Conservation (phyloP, 2,329 filamentous ascomycete genomes). For the Microsporum ferrugineum region DNA sequence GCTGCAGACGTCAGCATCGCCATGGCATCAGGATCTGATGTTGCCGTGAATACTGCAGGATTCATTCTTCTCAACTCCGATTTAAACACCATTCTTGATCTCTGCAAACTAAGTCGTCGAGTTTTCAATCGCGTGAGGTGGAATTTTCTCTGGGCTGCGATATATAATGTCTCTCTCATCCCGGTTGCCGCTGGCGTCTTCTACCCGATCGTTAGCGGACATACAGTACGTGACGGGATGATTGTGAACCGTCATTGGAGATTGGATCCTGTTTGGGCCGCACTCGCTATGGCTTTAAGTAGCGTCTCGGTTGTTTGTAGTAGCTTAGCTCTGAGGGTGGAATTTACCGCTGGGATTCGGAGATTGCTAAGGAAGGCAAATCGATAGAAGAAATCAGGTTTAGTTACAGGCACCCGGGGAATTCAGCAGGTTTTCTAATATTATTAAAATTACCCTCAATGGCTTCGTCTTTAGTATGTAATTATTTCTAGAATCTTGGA, state of each 20-base stretch:
- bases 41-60: constrained; percentile 68
- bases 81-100: constrained; percentile 57
- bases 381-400: neutral
- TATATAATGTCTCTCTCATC: constrained; percentile 70
- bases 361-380: neutral
- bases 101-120: constrained; percentile 57
- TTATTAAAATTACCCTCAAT: too few relatives aligned
- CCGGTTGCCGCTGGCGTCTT: constrained; percentile 72
- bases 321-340: constrained; percentile 58
- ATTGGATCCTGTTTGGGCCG: constrained; percentile 58
- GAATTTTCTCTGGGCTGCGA: constrained; percentile 75
- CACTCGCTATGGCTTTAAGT: constrained; percentile 83
- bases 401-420: neutral
- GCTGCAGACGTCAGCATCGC: constrained; percentile 75
- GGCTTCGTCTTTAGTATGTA: too few relatives aligned
- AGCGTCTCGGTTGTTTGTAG: constrained; percentile 80
- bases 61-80: constrained; percentile 69
- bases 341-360: constrained; percentile 11
- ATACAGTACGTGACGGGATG: constrained; percentile 24
- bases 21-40: constrained; percentile 68
- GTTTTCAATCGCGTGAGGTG: constrained; percentile 70
- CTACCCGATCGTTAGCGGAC: constrained; percentile 46
- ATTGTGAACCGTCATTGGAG: constrained; percentile 33
- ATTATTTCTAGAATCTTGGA: too few relatives aligned
- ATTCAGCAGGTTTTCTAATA: neutral